Conservation (phyloP, 352 stramenopile genomes). For the Globisporangium orthogonon region DNA sequence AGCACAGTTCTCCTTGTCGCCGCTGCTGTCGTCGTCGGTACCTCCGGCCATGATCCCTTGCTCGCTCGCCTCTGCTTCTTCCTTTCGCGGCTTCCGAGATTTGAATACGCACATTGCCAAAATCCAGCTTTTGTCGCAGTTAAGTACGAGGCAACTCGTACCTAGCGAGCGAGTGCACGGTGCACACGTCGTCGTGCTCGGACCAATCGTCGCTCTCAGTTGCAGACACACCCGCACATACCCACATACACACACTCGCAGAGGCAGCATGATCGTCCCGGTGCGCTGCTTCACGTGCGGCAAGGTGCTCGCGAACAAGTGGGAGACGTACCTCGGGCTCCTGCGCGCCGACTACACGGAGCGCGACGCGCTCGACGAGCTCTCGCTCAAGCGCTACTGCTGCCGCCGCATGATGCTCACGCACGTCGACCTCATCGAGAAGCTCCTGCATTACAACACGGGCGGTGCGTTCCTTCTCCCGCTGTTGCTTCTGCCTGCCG, state of each 20-base stretch:
- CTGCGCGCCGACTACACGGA: conserved; percentile 97
- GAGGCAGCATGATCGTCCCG: conserved; percentile 94
- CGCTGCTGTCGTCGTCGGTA: not conserved
- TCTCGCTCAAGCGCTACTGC: conserved; percentile 98
- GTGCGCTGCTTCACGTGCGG: conserved; percentile 99
- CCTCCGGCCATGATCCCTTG: not conserved
- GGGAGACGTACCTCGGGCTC: conserved; percentile 97
- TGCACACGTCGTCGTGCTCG: not conserved
- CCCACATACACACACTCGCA: no score
- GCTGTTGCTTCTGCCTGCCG: not conserved
- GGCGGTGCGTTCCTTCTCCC: conserved; percentile 35
- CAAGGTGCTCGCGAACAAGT: conserved; percentile 99
- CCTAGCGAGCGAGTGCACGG: not conserved
- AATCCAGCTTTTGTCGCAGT: not conserved
- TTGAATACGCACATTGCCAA: not conserved
- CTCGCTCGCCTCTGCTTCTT: not conserved
- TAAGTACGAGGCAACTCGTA: not conserved
- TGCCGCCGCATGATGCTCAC: conserved; percentile 99
- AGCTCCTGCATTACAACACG: conserved; percentile 99
- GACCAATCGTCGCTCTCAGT: not conserved
- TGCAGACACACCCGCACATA: no score
- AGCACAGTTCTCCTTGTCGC: conserved; percentile 9
- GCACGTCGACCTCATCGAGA: conserved; percentile 99
- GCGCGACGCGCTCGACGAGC: conserved; percentile 96
- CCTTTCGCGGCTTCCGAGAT: not conserved